phyloP scores from a whole-genome alignment of 2,329 filamentous ascomycete genomes.

The Exserohilum turcica region DNA sequence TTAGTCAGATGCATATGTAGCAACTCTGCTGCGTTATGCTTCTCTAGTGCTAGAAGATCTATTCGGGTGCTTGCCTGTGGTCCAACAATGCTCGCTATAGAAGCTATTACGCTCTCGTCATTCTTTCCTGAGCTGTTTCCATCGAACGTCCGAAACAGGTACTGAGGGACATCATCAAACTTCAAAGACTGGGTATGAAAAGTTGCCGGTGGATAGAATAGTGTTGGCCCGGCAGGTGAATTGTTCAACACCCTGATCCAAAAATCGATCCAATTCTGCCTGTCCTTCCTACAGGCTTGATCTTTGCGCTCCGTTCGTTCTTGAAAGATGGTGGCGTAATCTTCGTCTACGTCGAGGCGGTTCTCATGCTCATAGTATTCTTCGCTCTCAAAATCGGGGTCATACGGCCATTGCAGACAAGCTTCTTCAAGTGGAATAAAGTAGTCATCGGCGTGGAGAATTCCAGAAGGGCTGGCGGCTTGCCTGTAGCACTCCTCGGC shows the following conservation, averaged over 20 bases:
- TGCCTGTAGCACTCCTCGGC: not conserved
- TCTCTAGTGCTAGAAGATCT: not conserved
- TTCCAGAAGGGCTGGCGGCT: not conserved
- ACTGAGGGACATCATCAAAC: not conserved
- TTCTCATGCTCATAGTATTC: not conserved
- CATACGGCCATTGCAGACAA: too few species aligned
- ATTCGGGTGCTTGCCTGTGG: not conserved
- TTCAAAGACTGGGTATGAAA: not conserved
- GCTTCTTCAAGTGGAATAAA: not conserved
- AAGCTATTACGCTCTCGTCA: not conserved
- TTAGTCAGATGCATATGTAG: not conserved
- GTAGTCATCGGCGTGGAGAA: not conserved
- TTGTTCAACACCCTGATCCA: not conserved
- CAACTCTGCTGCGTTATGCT: not conserved
- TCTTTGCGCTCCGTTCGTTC: not conserved
- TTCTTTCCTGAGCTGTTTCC: not conserved
- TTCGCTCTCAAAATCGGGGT: too few species aligned
- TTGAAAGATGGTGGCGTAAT: too few species aligned
- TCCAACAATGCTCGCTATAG: not conserved
- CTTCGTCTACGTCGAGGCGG: too few species aligned
- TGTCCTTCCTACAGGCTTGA: not conserved
- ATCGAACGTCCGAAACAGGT: not conserved
- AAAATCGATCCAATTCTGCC: not conserved
- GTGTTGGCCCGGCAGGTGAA: not conserved
- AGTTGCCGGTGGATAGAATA: not conserved